These are phyloP conservation scores for Massarina eburnea DNA, from an alignment of 2,329 filamentous ascomycete genomes.

Conservation along the genomic window DNA sequence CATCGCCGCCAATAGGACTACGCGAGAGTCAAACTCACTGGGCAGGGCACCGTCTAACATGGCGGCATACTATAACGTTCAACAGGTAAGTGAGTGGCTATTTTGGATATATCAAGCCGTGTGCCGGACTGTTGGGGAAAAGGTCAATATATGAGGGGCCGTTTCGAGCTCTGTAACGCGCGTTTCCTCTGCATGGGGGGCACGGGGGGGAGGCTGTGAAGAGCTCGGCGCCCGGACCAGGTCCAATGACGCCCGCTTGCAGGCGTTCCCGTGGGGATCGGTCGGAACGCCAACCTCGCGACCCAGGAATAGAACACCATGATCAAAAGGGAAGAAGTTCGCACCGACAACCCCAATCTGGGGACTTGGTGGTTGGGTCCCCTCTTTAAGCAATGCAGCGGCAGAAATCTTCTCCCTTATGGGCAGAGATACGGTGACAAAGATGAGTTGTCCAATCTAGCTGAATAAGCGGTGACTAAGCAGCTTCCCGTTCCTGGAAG, in stretches of 20 bases:
- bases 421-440: no score
- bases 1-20: slow-evolving; percentile 33
- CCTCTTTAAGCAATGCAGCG: no score
- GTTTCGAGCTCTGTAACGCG: not conserved
- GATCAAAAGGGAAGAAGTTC: no score
- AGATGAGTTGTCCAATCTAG: no score
- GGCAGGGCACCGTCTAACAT: slow-evolving; percentile 94
- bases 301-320: not conserved
- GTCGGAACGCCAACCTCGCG: no score
- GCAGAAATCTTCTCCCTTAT: no score
- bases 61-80: slow-evolving; percentile 10
- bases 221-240: not conserved
- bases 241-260: not conserved
- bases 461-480: no score
- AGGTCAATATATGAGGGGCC: not conserved
- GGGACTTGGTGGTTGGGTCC: no score
- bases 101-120: no score
- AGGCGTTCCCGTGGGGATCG: not conserved
- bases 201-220: not conserved
- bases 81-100: no score
- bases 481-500: no score
- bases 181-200: not conserved
- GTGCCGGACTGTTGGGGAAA: not conserved
- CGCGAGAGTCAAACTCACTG: slow-evolving; percentile 56
- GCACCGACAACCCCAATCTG: no score